These are phyloP conservation scores for Pluteus cervinus DNA, from an alignment of 768 basidiomycete species.

Conservation along the genomic window DNA sequence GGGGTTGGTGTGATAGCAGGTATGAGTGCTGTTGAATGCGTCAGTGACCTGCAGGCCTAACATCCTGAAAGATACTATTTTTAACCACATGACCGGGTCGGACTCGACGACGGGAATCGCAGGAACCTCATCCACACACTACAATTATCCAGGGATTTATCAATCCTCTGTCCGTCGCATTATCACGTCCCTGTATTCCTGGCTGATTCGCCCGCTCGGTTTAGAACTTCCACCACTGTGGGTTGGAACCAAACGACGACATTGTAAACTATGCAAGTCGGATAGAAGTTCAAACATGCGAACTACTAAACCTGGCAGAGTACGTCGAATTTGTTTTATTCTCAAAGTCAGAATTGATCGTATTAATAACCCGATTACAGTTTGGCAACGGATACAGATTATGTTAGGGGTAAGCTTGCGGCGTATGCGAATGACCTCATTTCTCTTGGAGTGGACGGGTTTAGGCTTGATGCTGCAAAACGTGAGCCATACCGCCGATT, in stretches of 20 bases:
- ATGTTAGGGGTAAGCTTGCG: constrained; percentile 50
- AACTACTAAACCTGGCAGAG: constrained; percentile 49
- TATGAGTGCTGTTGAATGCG: constrained; percentile 11
- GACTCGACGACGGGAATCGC: constrained; percentile 44
- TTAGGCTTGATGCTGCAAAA: constrained; percentile 62
- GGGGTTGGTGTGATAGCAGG: constrained; percentile 55
- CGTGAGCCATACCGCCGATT: constrained; percentile 26
- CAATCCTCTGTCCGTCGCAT: constrained; percentile 25
- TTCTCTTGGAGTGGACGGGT: constrained; percentile 55
- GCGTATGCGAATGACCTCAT: constrained; percentile 55
- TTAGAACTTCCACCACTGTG: constrained; percentile 41
- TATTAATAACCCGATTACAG: constrained; percentile 23
- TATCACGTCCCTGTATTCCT: background rate
- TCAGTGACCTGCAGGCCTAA: too few relatives aligned
- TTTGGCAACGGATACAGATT: constrained; percentile 56
- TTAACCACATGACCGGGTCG: constrained; percentile 59
- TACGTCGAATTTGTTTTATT: constrained; percentile 18
- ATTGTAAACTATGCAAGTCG: constrained; percentile 51
- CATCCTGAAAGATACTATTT: constrained; percentile 39
- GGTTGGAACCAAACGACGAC: constrained; percentile 42
- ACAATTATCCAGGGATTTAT: constrained; percentile 45
- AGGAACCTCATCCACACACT: constrained; percentile 48
- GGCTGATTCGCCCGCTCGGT: background rate
- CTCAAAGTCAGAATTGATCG: background rate
- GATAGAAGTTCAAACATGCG: constrained; percentile 52